A percentile compares a stretch with the other conserved stretches of the same genome.
Conservation (phyloP, 306 rosid genomes). For the Macrotyloma uniflorum region DNA sequence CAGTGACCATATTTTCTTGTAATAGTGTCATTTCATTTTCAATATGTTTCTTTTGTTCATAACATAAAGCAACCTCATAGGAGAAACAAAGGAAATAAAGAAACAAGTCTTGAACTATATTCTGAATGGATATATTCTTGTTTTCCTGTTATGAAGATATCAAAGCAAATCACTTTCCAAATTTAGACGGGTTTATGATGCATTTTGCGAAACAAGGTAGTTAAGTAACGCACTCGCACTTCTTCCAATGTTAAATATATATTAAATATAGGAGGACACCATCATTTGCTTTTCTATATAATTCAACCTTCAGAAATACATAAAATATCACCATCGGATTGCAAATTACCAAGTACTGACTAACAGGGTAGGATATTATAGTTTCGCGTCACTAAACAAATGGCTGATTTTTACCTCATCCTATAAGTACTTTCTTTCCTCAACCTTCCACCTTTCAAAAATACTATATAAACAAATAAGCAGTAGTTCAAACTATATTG, state of each 20-base stretch:
- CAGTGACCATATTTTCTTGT: not conserved
- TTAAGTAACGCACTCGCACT: not conserved
- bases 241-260: too few relatives aligned
- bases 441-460: conserved; percentile 10
- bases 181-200: not conserved
- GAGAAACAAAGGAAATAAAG: not conserved
- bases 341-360: not conserved
- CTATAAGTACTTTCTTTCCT: not conserved
- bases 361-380: not conserved
- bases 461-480: conserved; percentile 15
- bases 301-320: conserved; percentile 17
- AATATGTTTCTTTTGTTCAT: not conserved
- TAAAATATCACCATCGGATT: not conserved
- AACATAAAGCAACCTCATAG: conserved; percentile 24
- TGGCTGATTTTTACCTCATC: not conserved
- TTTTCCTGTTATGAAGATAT: not conserved
- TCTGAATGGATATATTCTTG: not conserved
- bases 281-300: not conserved
- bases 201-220: not conserved
- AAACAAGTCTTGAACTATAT: not conserved
- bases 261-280: conserved; percentile 1
- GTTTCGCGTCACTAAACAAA: not conserved
- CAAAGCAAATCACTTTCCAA: not conserved
- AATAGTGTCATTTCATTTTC: conserved; percentile 9
- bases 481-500: conserved; percentile 11